These are phyloP conservation scores for Trypanosoma conorhini DNA, from an alignment of 208 protist genomes.

Conservation along the genomic window DNA sequence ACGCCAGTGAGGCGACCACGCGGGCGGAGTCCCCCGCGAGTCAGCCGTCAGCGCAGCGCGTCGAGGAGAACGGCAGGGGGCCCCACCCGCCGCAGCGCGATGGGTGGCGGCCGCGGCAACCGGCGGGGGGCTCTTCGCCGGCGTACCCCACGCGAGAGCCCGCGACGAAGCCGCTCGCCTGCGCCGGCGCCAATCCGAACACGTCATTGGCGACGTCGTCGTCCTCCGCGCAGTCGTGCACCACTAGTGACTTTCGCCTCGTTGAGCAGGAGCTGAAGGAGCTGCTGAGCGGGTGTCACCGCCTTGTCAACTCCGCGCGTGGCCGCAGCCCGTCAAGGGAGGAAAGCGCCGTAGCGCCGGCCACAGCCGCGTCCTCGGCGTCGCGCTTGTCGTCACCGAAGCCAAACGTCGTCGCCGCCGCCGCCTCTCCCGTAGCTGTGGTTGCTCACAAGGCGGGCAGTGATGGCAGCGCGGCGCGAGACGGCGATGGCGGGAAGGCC, in stretches of 20 bases:
- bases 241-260: slow-evolving; percentile 10
- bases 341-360: background rate
- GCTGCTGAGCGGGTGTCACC: slow-evolving; percentile 21
- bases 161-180: slow-evolving; percentile 7
- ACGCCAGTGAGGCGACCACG: background rate
- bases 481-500: background rate
- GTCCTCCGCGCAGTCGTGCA: background rate
- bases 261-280: slow-evolving; percentile 28
- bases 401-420: background rate
- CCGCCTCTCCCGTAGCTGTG: background rate
- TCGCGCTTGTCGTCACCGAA: background rate
- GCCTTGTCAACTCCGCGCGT: background rate
- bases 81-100: too few species aligned
- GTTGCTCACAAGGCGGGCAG: background rate
- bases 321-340: background rate
- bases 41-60: too few species aligned
- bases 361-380: too few species aligned
- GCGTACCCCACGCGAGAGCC: background rate
- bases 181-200: background rate
- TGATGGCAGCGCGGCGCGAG: background rate
- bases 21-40: background rate
- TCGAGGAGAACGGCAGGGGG: background rate
- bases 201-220: background rate
- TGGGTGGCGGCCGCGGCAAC: background rate
- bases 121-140: background rate